Base-by-base conservation (phyloP, 768 basidiomycete genomes). In the Amanita rubescens region DNA sequence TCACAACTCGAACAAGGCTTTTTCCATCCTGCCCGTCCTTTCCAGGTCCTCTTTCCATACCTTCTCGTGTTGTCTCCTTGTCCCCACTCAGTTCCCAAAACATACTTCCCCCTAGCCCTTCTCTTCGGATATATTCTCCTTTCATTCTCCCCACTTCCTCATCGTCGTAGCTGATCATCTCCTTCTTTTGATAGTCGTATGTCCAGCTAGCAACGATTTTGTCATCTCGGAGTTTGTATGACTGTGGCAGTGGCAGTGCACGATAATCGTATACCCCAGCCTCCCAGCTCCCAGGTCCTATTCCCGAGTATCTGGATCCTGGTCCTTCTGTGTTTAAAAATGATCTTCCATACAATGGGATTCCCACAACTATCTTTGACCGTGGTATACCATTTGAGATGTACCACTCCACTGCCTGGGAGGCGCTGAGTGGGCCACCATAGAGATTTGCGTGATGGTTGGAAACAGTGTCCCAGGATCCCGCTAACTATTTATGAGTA, bases 21-120 rank as follows among this genome's bases (percentile, higher is more conserved):
- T 67, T 64, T 3, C 90, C 84, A 27, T 82, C 79, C 58, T 86
- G 80, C 3, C 76, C 74, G 24, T 85, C 85, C 67, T 93, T 93
- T 2, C 89, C 90, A 1, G 70, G 75, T 2, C 88, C 87, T 7
- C 70, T 68, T 58, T 91, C 88, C 81, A 90, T 84, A 12, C 80
- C 87, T 35, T 86, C 81, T 49, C 87, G 77, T 27, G 66, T 60
- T 4, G 70, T 70, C 1, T 81, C 81, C 65, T 92, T 91, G 70
- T 97, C 95, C 2, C 90, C 92, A 59, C 85, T 87, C 38, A 95
- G 73, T 66, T 94, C 91, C 91, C 90, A 93, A 60, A 86, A 86
- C 96, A 99, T 99, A 52, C 87, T 88, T 0, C 96, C 96, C 5
- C 89, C 90, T 3, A 98, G 71, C 0, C 81, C 79, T 63, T 86